phyloP scores from a whole-genome alignment of 75 land plant genomes.

The Selaginella moellendorffii region DNA sequence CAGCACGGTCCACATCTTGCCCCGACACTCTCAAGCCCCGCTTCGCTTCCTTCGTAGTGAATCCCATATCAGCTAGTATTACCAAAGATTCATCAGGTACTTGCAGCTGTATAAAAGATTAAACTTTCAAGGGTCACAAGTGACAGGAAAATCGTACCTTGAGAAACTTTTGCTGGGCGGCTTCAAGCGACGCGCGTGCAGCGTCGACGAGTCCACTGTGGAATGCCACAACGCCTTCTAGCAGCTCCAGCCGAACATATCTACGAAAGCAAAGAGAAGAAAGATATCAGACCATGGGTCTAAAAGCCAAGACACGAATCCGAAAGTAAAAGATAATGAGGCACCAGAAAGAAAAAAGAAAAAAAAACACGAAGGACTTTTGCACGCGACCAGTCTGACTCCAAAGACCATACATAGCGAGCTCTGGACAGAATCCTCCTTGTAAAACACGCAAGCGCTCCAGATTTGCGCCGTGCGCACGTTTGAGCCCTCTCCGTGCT shows the following conservation, averaged over 20 bases:
- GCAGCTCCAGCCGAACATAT: slow-evolving; percentile 70
- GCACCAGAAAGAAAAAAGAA: too few species aligned
- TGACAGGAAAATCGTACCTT: slow-evolving; percentile 48
- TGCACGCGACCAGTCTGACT: not conserved
- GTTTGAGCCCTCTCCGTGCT: slow-evolving; percentile 71
- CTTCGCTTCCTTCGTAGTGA: slow-evolving; percentile 42
- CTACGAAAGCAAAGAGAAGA: slow-evolving; percentile 21
- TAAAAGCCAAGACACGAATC: not conserved
- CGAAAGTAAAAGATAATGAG: too few species aligned
- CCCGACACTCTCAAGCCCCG: slow-evolving; percentile 69
- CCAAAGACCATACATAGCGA: slow-evolving; percentile 55
- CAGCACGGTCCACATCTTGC: slow-evolving; percentile 60
- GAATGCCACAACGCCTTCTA: slow-evolving; percentile 91
- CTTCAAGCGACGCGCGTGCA: slow-evolving; percentile 33
- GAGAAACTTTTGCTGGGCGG: slow-evolving; percentile 61
- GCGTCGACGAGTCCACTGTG: slow-evolving; percentile 53
- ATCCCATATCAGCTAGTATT: slow-evolving; percentile 68
- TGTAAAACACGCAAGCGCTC: slow-evolving; percentile 62
- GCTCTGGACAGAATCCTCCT: slow-evolving; percentile 64
- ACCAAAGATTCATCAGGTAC: slow-evolving; percentile 82
- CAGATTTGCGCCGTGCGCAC: slow-evolving; percentile 59
- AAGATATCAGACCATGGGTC: not conserved
- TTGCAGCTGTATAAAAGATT: slow-evolving; percentile 42
- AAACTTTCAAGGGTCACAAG: too few species aligned
- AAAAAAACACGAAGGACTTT: not conserved